Conservation (phyloP, 257 asterid species). For the Nicotiana knightiana region DNA sequence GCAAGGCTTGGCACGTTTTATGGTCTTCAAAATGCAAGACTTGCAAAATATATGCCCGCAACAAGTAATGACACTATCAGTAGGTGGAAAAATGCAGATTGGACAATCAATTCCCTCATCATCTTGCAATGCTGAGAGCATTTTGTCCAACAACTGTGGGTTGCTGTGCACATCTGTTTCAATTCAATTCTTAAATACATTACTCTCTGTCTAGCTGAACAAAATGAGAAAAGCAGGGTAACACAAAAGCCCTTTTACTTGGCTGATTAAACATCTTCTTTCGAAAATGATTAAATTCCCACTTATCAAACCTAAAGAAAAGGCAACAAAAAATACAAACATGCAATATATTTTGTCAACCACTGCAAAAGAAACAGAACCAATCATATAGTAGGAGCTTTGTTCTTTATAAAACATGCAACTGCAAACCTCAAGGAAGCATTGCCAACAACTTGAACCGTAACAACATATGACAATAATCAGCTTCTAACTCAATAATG, state of each 20-base stretch:
- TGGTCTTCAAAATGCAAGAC: constrained; percentile 57
- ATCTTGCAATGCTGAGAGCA: constrained; percentile 55
- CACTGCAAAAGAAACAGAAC: neutral
- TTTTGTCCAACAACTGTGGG: constrained; percentile 49
- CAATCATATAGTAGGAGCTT: neutral
- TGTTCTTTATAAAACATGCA: neutral
- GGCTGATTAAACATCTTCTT: neutral
- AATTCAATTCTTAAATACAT: constrained; percentile 6
- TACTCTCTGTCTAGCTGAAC: neutral
- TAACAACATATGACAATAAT: too few relatives aligned
- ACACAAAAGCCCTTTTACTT: neutral
- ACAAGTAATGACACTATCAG: constrained; percentile 48
- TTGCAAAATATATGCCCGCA: constrained; percentile 74
- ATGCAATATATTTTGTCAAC: neutral
- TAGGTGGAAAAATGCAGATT: constrained; percentile 61
- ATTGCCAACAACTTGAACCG: neutral
- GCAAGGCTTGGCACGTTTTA: constrained; percentile 51
- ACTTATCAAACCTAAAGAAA: neutral
- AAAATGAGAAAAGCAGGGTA: neutral
- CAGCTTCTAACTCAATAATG: neutral
- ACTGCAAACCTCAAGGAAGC: neutral
- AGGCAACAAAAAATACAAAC: too few relatives aligned
- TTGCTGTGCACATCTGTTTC: constrained; percentile 58
- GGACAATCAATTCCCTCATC: constrained; percentile 76
- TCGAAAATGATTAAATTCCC: neutral